Evolutionary conservation across 345 rosid species (phyloP), one percentile per base, ranked within the genome.

Genomic region (Populus tremula): DNA sequence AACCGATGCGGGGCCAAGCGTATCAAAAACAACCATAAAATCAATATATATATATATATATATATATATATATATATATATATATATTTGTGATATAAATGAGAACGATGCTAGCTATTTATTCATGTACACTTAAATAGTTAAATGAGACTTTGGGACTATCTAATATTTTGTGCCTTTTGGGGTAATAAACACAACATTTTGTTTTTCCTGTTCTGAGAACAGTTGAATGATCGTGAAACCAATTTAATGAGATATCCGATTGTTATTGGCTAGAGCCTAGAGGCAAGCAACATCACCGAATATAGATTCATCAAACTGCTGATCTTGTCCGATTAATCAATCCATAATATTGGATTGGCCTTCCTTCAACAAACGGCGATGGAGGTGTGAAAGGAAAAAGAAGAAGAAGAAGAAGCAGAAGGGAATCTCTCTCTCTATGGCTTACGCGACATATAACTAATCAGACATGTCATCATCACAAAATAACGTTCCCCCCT

Each of bases 391-490:
- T 17, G 17, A 18, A 49, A 16, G 2, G 18, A 18, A 17, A 13
- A 10, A n/a, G n/a, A n/a, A n/a, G n/a, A n/a, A 5, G 29, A 29
- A 29, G 29, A 29, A 29, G 29, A 29, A 29, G 29, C 29, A 49
- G 8, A 16, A 49, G 14, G 14, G 14, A 16, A 16, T 49, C 54
- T 17, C 21, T 49, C 54, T 49, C 1, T 18, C 27, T 31, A 16
- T 23, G 38, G n/a, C 36, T 5, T 38, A 53, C 33, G 69, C 56
- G 54, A 36, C 71, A 74, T 1, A 27, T 9, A 61, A 35, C 20
- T 56, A 47, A 61, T 47, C 64, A 59, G 64, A 76, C 73, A 43
- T 62, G 67, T 76, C 80, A 70, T 72, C 73, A 70, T 53, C 74
- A 76, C 67, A n/a, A 38, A 27, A 70, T 49, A 69, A 76, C 79